Evolutionary conservation across 441 rosid species (phyloP).

Genomic region (Erodium moschatum): DNA sequence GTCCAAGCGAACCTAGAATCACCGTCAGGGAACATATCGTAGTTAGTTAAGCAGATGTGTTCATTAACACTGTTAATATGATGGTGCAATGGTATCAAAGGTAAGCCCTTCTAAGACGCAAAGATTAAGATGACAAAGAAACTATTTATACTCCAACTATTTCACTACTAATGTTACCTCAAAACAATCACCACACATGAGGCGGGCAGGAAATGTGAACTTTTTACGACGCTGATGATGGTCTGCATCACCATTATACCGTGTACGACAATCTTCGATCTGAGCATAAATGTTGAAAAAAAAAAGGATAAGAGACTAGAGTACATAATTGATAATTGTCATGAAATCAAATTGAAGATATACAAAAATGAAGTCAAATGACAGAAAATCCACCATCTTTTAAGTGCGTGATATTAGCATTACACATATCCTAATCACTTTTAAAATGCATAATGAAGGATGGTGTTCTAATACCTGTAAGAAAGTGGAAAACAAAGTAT

Average conservation of each 20-base stretch:
- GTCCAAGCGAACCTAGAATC: slow-evolving; percentile 70
- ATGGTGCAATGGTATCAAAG: no score
- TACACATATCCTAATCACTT: not conserved
- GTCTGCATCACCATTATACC: slow-evolving; percentile 92
- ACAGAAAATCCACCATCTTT: not conserved
- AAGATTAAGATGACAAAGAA: not conserved
- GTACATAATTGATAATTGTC: no score
- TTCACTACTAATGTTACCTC: slow-evolving; percentile 44
- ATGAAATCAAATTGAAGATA: no score
- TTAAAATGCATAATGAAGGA: not conserved
- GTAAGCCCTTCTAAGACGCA: no score
- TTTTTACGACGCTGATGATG: slow-evolving; percentile 84
- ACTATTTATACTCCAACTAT: not conserved
- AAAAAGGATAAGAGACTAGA: not conserved
- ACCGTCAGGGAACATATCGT: not conserved
- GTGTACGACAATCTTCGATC: slow-evolving; percentile 96
- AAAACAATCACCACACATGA: slow-evolving; percentile 85
- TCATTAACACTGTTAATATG: slow-evolving; percentile 1
- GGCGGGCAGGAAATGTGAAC: slow-evolving; percentile 88
- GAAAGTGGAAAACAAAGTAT: not conserved
- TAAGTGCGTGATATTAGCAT: not conserved
- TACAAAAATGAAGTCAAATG: no score
- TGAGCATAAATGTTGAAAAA: slow-evolving; percentile 23
- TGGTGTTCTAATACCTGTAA: slow-evolving; percentile 4
- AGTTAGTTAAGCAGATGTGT: not conserved